Conservation (phyloP, 202 grass and related monocot genomes). For the Schoenoplectus triqueter region DNA sequence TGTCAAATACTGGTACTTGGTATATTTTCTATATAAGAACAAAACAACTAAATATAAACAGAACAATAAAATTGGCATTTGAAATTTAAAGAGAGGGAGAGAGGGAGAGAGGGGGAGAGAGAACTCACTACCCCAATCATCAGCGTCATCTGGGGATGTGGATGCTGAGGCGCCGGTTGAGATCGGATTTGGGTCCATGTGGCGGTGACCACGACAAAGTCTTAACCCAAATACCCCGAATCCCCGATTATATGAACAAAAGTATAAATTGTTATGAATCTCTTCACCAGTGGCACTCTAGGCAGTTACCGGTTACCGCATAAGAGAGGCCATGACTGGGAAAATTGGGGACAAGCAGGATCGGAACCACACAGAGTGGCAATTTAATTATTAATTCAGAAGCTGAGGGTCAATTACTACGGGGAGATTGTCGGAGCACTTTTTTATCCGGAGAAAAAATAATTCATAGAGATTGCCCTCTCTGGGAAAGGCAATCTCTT, state of each 20-base stretch:
- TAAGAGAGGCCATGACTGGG: no score
- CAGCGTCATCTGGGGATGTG: constrained; percentile 39
- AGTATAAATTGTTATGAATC: neutral
- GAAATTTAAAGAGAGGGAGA: neutral
- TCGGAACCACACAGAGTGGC: neutral
- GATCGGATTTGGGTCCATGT: constrained; percentile 24
- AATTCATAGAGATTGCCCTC: neutral
- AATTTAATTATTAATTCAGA: neutral
- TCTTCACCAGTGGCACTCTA: no score
- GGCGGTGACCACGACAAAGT: neutral
- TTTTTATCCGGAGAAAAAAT: neutral
- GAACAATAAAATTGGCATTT: neutral
- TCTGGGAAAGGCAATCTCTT: neutral
- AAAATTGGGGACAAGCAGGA: neutral
- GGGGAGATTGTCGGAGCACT: no score
- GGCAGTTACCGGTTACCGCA: no score
- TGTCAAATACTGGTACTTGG: neutral
- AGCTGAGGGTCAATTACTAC: neutral
- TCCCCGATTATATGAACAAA: neutral
- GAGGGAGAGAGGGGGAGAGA: neutral
- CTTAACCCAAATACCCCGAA: neutral
- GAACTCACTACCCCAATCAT: constrained; percentile 29
- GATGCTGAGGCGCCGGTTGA: constrained; percentile 22
- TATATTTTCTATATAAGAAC: neutral
- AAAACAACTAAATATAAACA: constrained; percentile 12